These are phyloP conservation scores for Oryza meyeriana DNA, from an alignment of 176 grass and related monocot species.

Conservation along the genomic window DNA sequence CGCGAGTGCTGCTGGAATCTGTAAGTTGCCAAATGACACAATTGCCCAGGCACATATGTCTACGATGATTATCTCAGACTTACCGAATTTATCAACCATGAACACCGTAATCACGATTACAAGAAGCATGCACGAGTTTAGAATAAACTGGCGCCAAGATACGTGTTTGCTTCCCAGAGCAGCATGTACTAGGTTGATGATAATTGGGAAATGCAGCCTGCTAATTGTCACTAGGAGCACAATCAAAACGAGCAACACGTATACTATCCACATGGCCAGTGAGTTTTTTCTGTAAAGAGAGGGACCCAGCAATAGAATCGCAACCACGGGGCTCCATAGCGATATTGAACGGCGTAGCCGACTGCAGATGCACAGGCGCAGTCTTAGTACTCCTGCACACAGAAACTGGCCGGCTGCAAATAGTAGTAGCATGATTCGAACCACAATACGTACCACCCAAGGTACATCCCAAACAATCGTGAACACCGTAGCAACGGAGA, in stretches of 20 bases:
- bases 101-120: neutral
- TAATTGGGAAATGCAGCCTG: neutral
- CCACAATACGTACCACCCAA: no score
- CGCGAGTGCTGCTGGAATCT: neutral
- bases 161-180: neutral
- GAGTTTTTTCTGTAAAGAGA: no score
- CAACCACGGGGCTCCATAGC: neutral
- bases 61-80: accelerated
- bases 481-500: no score
- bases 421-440: neutral
- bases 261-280: neutral
- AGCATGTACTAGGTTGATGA: neutral
- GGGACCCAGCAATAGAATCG: neutral
- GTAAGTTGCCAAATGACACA: neutral
- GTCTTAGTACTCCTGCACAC: neutral
- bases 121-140: neutral
- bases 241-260: neutral
- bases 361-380: no score
- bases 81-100: neutral
- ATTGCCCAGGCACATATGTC: neutral
- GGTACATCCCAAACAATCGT: no score
- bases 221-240: neutral
- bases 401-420: neutral
- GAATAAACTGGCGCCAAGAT: neutral
- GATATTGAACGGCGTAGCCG: neutral